Evolutionary conservation across 192 early-diverging fungal species (phyloP).

Genomic region (Thamnidium elegans): DNA sequence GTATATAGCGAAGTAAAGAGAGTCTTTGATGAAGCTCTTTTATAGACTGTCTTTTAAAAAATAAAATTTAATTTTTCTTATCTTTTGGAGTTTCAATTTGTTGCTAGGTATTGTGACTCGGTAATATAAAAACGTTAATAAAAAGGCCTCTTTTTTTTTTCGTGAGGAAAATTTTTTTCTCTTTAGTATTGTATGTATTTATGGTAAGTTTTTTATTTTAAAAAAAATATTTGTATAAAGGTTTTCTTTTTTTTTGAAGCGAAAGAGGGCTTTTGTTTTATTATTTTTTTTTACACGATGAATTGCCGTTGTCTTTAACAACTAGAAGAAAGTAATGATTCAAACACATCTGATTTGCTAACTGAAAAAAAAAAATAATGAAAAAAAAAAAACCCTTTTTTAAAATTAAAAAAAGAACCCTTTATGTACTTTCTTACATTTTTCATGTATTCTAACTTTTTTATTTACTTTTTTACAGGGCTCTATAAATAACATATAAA

Average conservation of each 20-base stretch:
- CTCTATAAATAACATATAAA: no score
- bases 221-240: background rate
- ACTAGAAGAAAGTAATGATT: background rate
- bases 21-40: conserved; percentile 46
- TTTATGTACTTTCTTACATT: no score
- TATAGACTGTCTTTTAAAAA: background rate
- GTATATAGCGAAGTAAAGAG: conserved; percentile 66
- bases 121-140: background rate
- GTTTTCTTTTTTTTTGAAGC: background rate
- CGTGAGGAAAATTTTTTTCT: background rate
- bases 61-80: background rate
- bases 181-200: background rate
- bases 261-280: background rate
- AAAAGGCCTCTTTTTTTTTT: background rate
- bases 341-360: conserved; percentile 6
- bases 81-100: background rate
- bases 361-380: background rate
- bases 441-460: no score
- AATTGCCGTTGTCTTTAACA: background rate
- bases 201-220: background rate
- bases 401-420: no score
- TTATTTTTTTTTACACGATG: background rate
- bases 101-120: background rate
- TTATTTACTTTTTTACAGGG: no score
- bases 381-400: no score